Conservation (phyloP, 805 yeast genomes). For the Limtongozyma cylindracea region DNA sequence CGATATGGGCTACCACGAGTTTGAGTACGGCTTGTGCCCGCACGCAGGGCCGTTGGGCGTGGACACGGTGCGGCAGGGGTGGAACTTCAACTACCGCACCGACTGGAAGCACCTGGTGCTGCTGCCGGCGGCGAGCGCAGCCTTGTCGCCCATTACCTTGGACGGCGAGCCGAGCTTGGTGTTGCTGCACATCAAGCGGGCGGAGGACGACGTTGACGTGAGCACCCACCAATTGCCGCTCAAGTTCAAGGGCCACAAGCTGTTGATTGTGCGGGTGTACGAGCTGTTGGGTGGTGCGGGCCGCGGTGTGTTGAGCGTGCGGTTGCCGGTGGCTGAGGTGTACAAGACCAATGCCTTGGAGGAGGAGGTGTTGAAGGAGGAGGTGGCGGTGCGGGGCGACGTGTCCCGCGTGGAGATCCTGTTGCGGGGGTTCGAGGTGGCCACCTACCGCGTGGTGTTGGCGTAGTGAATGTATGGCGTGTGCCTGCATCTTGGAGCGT, state of each 20-base stretch:
- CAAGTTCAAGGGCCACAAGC: slow-evolving; percentile 12
- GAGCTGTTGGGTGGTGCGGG: slow-evolving; percentile 74
- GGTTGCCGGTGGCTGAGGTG: slow-evolving; percentile 18
- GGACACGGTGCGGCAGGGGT: slow-evolving; percentile 48
- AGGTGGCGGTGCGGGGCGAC: slow-evolving; percentile 6
- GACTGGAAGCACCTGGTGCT: slow-evolving; percentile 6
- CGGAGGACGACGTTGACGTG: slow-evolving; percentile 53
- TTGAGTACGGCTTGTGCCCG: slow-evolving; percentile 68
- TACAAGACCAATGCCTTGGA: slow-evolving; percentile 35
- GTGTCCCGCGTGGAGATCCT: too few species aligned
- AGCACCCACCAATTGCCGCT: slow-evolving; percentile 21
- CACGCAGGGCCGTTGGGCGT: slow-evolving; percentile 43
- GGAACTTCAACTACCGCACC: slow-evolving; percentile 67
- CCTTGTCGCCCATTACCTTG: slow-evolving; percentile 3
- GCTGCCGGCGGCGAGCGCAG: slow-evolving; percentile 1
- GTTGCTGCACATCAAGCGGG: slow-evolving; percentile 60
- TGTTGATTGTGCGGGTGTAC: slow-evolving; percentile 48
- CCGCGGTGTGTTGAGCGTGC: slow-evolving; percentile 20
- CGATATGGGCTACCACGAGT: slow-evolving; percentile 73
- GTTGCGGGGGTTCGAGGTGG: slow-evolving; percentile 61
- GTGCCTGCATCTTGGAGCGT: too few species aligned
- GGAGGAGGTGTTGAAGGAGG: slow-evolving; percentile 11
- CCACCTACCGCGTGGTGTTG: slow-evolving; percentile 26
- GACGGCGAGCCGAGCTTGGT: slow-evolving; percentile 35
- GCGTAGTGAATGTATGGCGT: too few species aligned